These are phyloP conservation scores for Phytophthora ramorum DNA, from an alignment of 352 stramenopile genomes.

Conservation along the genomic window DNA sequence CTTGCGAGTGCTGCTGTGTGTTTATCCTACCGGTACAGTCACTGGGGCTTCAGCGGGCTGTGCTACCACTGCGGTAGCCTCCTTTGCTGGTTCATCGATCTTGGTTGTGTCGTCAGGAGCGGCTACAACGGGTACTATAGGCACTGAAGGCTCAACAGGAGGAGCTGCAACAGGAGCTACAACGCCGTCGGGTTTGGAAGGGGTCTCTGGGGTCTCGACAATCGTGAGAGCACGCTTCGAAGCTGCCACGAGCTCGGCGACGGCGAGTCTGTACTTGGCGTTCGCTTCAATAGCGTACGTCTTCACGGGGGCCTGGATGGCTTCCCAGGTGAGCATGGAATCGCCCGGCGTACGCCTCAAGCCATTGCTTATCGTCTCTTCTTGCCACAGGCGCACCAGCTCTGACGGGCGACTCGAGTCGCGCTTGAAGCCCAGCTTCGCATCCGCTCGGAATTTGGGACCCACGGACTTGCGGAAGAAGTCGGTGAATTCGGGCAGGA, in stretches of 20 bases:
- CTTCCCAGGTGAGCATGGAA: conserved; percentile 79
- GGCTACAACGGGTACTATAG: background rate
- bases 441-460: conserved; percentile 50
- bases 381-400: conserved; percentile 70
- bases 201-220: conserved; percentile 11
- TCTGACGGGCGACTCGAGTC: conserved; percentile 48
- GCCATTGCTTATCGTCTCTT: conserved; percentile 59
- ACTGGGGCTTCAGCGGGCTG: conserved; percentile 1
- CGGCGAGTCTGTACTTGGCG: conserved; percentile 63
- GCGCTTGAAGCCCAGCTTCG: conserved; percentile 63
- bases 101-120: conserved; percentile 1
- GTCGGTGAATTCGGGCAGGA: conserved; percentile 78
- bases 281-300: conserved; percentile 80
- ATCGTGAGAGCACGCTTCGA: conserved; percentile 37
- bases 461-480: conserved; percentile 68
- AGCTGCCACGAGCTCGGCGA: conserved; percentile 52
- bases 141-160: background rate
- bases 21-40: background rate
- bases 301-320: conserved; percentile 71
- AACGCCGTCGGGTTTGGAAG: conserved; percentile 12
- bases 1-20: background rate
- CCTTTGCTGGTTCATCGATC: conserved; percentile 13
- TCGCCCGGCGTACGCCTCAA: conserved; percentile 44
- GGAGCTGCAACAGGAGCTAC: background rate
- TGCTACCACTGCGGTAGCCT: background rate